Conservation (phyloP, 2,329 filamentous ascomycete genomes). For the Fusarium nematophilum region DNA sequence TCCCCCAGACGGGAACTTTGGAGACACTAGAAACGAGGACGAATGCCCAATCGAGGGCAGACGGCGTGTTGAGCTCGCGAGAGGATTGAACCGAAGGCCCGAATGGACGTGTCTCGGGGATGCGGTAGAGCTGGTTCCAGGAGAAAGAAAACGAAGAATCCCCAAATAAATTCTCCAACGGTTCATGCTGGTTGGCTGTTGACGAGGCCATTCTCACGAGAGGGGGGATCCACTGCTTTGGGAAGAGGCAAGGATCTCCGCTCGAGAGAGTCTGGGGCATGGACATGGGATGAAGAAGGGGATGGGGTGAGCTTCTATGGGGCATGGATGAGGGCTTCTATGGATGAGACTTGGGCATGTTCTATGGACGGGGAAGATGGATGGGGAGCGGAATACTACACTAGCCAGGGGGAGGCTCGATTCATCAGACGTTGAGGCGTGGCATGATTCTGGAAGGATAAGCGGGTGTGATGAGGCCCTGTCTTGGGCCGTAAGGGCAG, state of each 20-base stretch:
- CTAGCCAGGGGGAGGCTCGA: no score
- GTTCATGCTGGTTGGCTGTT: conserved; percentile 16
- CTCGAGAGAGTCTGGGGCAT: conserved; percentile 5
- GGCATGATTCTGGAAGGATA: no score
- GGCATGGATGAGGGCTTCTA: no score
- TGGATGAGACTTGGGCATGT: no score
- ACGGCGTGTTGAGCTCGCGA: background rate
- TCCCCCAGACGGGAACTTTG: conserved; percentile 2
- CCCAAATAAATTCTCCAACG: conserved; percentile 12
- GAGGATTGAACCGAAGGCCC: conserved; percentile 24
- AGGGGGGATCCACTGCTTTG: background rate
- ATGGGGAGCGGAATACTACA: no score
- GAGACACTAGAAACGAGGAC: background rate
- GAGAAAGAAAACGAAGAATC: no score
- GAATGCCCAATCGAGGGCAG: background rate
- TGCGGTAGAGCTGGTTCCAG: conserved; percentile 5
- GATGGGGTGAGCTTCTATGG: no score
- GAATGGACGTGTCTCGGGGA: conserved; percentile 19
- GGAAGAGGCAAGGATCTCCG: conserved; percentile 5
- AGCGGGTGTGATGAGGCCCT: no score
- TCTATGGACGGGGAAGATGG: no score
- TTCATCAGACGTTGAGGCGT: no score
- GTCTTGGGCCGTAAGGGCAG: no score
- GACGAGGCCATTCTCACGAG: background rate
- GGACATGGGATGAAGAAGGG: background rate